Conservation (phyloP, 202 grass and related monocot genomes). For the Digitaria exilis region DNA sequence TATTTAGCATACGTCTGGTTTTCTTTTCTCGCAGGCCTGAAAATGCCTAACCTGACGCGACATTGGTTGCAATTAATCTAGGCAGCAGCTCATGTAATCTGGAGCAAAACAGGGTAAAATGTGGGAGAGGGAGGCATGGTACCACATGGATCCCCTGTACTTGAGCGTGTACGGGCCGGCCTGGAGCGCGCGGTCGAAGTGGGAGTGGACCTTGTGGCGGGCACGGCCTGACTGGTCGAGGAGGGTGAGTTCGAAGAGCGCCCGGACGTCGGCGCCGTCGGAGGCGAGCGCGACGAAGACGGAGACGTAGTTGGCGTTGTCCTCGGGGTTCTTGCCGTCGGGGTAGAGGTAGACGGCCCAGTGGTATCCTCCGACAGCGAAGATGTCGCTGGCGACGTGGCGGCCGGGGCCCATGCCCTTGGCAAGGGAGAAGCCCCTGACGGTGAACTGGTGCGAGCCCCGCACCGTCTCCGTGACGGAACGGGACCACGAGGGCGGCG, state of each 20-base stretch:
- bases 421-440: slow-evolving; percentile 79
- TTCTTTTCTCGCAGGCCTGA: neutral
- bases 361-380: slow-evolving; percentile 78
- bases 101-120: neutral
- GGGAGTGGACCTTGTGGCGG: slow-evolving; percentile 83
- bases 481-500: slow-evolving; percentile 53
- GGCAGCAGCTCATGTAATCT: neutral
- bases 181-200: slow-evolving; percentile 67
- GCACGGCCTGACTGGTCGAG: slow-evolving; percentile 74
- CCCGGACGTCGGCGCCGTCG: slow-evolving; percentile 77
- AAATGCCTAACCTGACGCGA: neutral
- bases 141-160: slow-evolving; percentile 90
- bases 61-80: neutral
- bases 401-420: slow-evolving; percentile 80
- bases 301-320: slow-evolving; percentile 77
- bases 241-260: slow-evolving; percentile 88
- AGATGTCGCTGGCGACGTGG: slow-evolving; percentile 73
- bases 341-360: slow-evolving; percentile 93
- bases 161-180: slow-evolving; percentile 84
- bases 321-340: slow-evolving; percentile 83
- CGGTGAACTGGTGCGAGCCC: slow-evolving; percentile 75
- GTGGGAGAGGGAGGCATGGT: neutral
- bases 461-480: slow-evolving; percentile 75
- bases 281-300: slow-evolving; percentile 91
- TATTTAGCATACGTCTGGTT: neutral